Evolutionary conservation across 1,284 basidiomycete genomes (phyloP), one percentile per base, ranked within the genome.

Genomic region (Ustilago vetiveriae): DNA sequence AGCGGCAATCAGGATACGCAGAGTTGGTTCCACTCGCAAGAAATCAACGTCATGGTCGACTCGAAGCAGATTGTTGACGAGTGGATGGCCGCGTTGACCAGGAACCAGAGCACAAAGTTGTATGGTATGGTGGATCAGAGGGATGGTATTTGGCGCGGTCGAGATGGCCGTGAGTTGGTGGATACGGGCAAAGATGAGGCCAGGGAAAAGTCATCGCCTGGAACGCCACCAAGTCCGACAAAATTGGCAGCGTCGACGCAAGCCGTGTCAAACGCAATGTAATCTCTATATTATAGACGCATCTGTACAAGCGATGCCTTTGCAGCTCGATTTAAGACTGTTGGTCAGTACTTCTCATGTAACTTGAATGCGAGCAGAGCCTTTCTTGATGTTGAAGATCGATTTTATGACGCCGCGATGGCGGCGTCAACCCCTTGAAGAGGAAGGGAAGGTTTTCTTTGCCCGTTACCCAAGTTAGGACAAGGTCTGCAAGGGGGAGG

Each of bases 11-110:
- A 88, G 53, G 79, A 81, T 44, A 81, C 79, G 19, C 89, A 90
- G 78, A 87, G 86, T 16, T 90, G 90, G 88, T 91, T 87, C 84
- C 90, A 92, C 81, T 88, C 87, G 36, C 88, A 90, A 70, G 90
- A 92, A 78, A 86, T 89, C 74, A 91, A 92, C 78, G 84, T 90
- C 55, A 87, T 92, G 86, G 84, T 91, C 44, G 90, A 92, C 79
- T 87, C 85, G 21, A 76, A 84, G 27, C 83, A 85, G 56, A 85
- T 90, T 48, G 87, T 89, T 37, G 72, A 79, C 33, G 88, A 89
- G 67, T 89, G 90, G 88, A 85, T 87, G 81, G 85, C 86, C 41
- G 87, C 86, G 2, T 84, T 91, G 17, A 76, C 86, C 24, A 82
- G 86, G 21, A 90, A 90, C 80, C 89, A 91, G 83, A 89, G 89